Conservation (phyloP, 257 asterid species). For the Salvia rosmarinus region DNA sequence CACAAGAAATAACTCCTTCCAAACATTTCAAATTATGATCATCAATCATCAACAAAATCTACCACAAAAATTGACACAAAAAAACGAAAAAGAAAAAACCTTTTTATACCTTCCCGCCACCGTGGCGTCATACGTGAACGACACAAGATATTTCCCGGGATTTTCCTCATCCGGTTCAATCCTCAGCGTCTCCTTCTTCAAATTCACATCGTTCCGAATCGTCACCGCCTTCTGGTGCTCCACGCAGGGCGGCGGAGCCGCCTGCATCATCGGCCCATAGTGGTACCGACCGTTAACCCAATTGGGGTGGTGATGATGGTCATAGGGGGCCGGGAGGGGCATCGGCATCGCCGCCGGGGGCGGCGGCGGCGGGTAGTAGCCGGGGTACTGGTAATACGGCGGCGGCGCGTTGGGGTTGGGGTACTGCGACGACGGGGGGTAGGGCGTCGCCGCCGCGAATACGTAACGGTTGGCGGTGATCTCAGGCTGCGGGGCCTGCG, state of each 20-base stretch:
- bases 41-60: constrained; percentile 21
- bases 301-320: constrained; percentile 67
- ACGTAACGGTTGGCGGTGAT: constrained; percentile 82
- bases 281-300: constrained; percentile 81
- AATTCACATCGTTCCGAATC: constrained; percentile 86
- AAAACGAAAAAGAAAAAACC: neutral
- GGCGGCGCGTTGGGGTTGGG: constrained; percentile 47
- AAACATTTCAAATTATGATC: neutral
- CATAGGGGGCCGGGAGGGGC: constrained; percentile 78
- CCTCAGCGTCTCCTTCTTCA: constrained; percentile 88
- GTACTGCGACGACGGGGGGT: constrained; percentile 73
- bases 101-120: constrained; percentile 75
- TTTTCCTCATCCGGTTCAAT: constrained; percentile 86
- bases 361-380: no score
- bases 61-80: neutral
- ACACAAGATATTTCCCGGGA: constrained; percentile 77
- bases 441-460: constrained; percentile 98
- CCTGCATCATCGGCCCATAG: constrained; percentile 70
- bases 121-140: constrained; percentile 94
- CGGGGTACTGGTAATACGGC: no score
- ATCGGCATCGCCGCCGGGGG: constrained; percentile 62
- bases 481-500: constrained; percentile 76
- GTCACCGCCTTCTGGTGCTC: constrained; percentile 99
- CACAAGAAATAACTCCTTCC: neutral
- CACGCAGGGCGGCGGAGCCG: constrained; percentile 65